phyloP scores from a whole-genome alignment of 768 basidiomycete genomes.

The Dendrothele bispora region DNA sequence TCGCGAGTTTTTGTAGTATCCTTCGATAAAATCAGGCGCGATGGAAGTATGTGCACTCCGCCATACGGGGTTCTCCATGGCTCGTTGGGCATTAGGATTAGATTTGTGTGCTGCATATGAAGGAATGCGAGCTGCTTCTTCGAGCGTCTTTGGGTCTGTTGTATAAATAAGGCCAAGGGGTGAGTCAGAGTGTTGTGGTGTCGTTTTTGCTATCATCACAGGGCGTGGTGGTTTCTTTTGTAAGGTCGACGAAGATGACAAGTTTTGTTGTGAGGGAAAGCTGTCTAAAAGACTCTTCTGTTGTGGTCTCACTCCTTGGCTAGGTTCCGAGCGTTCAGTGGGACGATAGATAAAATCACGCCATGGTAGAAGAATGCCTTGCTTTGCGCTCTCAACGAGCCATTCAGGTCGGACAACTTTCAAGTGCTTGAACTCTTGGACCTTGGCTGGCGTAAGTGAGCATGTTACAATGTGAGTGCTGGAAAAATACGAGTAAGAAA shows the following conservation, averaged over 20 bases:
- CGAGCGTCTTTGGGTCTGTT: conserved; percentile 42
- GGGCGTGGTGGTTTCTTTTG: background rate
- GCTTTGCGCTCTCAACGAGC: conserved; percentile 79
- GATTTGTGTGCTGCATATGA: conserved; percentile 67
- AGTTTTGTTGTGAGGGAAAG: conserved; percentile 13
- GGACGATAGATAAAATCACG: conserved; percentile 63
- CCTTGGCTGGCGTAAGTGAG: conserved; percentile 86
- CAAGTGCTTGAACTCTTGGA: conserved; percentile 85
- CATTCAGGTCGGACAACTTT: conserved; percentile 89
- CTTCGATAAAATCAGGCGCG: conserved; percentile 84
- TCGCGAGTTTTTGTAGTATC: conserved; percentile 81
- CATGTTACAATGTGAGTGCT: conserved; percentile 93
- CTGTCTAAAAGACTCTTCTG: conserved; percentile 33
- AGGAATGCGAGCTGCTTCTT: conserved; percentile 49
- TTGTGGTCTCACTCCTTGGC: conserved; percentile 46
- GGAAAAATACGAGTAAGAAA: conserved; percentile 1
- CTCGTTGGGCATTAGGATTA: conserved; percentile 72
- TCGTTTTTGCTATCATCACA: background rate
- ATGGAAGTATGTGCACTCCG: conserved; percentile 83
- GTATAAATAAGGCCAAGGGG: conserved; percentile 25
- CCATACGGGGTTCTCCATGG: conserved; percentile 86
- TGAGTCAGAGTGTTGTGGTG: background rate
- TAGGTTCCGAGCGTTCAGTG: conserved; percentile 43
- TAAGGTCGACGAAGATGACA: background rate
- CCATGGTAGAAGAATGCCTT: conserved; percentile 77